phyloP scores from a whole-genome alignment of 352 stramenopile genomes.

The Phytopythium mirpurense region DNA sequence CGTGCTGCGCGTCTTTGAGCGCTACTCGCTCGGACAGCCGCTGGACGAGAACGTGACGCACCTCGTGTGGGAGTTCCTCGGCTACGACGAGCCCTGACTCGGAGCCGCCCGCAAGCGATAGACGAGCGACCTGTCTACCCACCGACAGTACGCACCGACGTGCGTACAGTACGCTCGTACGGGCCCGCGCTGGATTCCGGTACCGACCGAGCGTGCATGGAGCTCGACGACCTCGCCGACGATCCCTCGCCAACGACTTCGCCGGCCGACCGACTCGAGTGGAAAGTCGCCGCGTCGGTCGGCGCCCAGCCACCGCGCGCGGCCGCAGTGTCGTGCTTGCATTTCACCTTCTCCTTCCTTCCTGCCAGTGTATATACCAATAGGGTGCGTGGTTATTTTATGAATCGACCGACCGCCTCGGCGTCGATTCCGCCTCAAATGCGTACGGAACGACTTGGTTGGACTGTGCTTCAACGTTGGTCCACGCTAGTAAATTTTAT shows the following conservation, averaged over 20 bases:
- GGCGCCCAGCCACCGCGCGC: not conserved
- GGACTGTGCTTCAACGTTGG: too few relatives aligned
- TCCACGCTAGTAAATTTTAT: too few relatives aligned
- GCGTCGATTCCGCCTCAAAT: not conserved
- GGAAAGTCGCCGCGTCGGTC: constrained; percentile 1
- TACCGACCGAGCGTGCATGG: too few relatives aligned
- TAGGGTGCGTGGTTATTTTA: constrained; percentile 8
- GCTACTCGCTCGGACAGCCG: constrained; percentile 27
- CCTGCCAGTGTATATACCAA: not conserved
- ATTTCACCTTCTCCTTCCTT: not conserved
- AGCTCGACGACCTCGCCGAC: too few relatives aligned
- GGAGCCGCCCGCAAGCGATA: not conserved
- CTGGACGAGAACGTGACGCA: constrained; percentile 43
- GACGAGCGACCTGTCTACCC: not conserved
- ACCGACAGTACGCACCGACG: too few relatives aligned
- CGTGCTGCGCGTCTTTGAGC: constrained; percentile 42
- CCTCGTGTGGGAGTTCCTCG: constrained; percentile 48
- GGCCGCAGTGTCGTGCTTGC: not conserved
- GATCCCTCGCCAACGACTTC: too few relatives aligned
- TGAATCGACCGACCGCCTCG: constrained; percentile 4
- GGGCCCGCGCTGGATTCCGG: too few relatives aligned
- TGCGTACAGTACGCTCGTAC: too few relatives aligned
- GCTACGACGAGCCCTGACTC: constrained; percentile 36
- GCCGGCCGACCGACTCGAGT: constrained; percentile 6
- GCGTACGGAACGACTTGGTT: too few relatives aligned